Conservation (phyloP, 345 rosid genomes). For the Eutrema japonicum region DNA sequence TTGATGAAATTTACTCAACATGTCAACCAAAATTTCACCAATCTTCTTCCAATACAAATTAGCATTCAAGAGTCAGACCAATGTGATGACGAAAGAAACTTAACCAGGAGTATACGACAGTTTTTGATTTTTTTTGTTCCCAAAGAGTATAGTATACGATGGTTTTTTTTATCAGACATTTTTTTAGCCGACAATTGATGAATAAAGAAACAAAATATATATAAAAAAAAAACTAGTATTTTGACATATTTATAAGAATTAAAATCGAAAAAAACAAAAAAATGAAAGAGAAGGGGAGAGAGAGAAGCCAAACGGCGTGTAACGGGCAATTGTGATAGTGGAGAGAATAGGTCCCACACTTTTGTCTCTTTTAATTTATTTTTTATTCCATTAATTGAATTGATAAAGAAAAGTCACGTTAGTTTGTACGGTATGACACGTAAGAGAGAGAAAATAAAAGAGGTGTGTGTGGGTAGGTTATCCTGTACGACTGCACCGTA, state of each 20-base stretch:
- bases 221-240: too few species aligned
- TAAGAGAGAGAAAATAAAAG: conserved; percentile 3
- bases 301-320: conserved; percentile 18
- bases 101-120: background rate
- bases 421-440: conserved; percentile 48
- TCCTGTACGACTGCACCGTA: conserved; percentile 41
- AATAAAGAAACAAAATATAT: background rate
- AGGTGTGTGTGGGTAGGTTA: conserved; percentile 31
- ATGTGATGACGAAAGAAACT: background rate
- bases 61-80: conserved; percentile 9
- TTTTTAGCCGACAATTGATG: background rate
- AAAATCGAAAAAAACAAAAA: too few species aligned
- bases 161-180: background rate
- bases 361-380: background rate
- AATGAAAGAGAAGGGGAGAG: too few species aligned
- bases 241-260: too few species aligned
- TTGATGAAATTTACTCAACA: background rate
- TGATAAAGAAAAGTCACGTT: conserved; percentile 39
- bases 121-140: background rate
- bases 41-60: background rate
- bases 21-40: conserved; percentile 3
- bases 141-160: background rate
- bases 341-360: conserved; percentile 17
- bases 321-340: conserved; percentile 27
- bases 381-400: conserved; percentile 1